Base-by-base conservation (phyloP, 2,329 filamentous ascomycete genomes). In the Beauveria brongniartii region DNA sequence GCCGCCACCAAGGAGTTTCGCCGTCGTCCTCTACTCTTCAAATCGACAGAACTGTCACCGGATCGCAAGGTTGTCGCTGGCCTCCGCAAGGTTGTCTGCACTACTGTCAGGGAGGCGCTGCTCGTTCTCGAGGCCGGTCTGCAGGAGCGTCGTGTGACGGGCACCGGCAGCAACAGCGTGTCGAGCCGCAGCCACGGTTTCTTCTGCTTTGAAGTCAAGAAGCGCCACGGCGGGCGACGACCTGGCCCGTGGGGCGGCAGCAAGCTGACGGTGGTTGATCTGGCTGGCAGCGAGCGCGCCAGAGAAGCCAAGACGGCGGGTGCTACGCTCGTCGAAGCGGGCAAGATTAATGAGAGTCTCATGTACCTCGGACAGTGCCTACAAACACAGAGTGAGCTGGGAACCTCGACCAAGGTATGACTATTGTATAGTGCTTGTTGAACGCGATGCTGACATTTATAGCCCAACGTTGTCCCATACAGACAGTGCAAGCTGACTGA, bases 341-440 rank as follows among this genome's bases (percentile, higher is more conserved):
- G 94, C 58, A 97, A 97, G 76, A 99, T 99, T 72, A 99, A 99
- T 70, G 92, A 97, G 74, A 96, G 91, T 70, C 78, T 99, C 70
- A 99, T 99, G 94, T 97, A 97, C 71, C 82, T 99, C 1, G 94
- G 94, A 0, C 94, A 97, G 70, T 99, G 94, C 71, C 82, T 99
- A 67, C 93, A 97, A 71, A 93, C 96, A 81, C 93, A 97, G 72
- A 92, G 89, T 63, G 91, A 93, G 67, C 82, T 87, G 37, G 86
- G 87, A 48, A 87, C 81, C 64, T 87, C 86, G 14, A 85, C 82
- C 70, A 93, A 91, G 82, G 89, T 90, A 79, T 52, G 71, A 63
- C 10, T 6, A 8, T n/a, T 28, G 18, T 20, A 37, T 22, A 24
- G 28, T 37, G 9, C 30, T 20, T 20, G 10, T 34, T 34, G 30